Evolutionary conservation across 306 rosid genomes (phyloP), one percentile per base, ranked within the genome.

Genomic region (Lithocarpus polystachyus): DNA sequence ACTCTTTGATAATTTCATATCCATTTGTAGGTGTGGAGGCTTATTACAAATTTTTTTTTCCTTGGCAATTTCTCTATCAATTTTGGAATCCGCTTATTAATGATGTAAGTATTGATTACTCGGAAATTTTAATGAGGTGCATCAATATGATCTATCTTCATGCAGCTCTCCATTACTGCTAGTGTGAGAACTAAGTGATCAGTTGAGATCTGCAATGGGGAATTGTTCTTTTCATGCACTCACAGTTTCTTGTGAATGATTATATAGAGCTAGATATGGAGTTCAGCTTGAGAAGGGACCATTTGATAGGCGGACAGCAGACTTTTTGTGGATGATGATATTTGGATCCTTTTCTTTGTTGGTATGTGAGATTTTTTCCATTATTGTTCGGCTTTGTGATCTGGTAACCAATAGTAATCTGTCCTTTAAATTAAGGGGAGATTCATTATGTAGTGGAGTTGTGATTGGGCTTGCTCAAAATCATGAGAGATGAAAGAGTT

Each of bases 241-340:
- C 70, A 72, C 69, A 54, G 72, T 40, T 69, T 68, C 60, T 7
- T 83, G 60, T 70, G 71, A 54, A 22, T 79, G 75, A 79, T 73
- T 52, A 24, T 72, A 57, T 89, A 95, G 99, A 90, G 88, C 88
- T 77, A 89, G 99, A 80, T 95, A 95, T 81, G 99, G 99, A 19
- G 98, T 95, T 55, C 99, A 95, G 85, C 96, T 95, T 80, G 99
- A 95, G 86, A 89, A 87, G 62, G 97, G 93, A 70, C 90, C 93
- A 54, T 95, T 95, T 80, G 93, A 93, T n/a, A 86, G 98, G 70
- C 83, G 93, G 68, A 91, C 99, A 15, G 93, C 97, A 33, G 99
- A 95, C 89, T 95, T 91, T 83, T 86, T 95, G 86, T 95, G 99
- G 99, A 95, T 93, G 99, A 90, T 95, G 92, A 86, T 93, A 84